Evolutionary conservation across 176 grass and related monocot species (phyloP).

Genomic region (Neostapfia colusana): DNA sequence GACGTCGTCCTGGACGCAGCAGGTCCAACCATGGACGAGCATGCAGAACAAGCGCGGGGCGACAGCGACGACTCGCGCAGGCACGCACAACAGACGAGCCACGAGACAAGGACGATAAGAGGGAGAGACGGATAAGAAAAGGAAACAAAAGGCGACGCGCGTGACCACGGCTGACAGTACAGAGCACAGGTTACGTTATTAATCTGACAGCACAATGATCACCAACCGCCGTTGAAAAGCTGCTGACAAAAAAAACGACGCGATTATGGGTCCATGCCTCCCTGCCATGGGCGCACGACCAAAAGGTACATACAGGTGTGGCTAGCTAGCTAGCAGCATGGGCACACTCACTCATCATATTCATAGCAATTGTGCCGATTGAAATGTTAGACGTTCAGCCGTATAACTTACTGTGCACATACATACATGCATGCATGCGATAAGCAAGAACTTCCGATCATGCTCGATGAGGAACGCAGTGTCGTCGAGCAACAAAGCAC

Average conservation of each 20-base stretch:
- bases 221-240: constrained; percentile 5
- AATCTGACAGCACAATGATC: constrained; percentile 2
- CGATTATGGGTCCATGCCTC: not conserved
- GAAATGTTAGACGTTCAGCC: too few species aligned
- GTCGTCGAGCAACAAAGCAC: too few species aligned
- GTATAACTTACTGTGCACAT: too few species aligned
- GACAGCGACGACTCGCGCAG: too few species aligned
- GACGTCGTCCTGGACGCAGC: too few species aligned
- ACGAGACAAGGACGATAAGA: too few species aligned
- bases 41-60: too few species aligned
- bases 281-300: not conserved
- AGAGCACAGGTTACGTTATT: too few species aligned
- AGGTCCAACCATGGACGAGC: too few species aligned
- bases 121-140: not conserved
- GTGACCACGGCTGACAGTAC: not conserved
- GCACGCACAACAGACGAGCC: too few species aligned
- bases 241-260: not conserved
- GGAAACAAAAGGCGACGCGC: constrained; percentile 15
- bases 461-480: not conserved
- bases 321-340: not conserved
- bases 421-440: not conserved
- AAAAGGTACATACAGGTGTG: too few species aligned
- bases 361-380: not conserved
- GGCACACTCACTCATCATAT: constrained; percentile 19
- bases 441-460: not conserved